These are phyloP conservation scores for Nothopassalora personata DNA, from an alignment of 2,329 filamentous ascomycete genomes.

Conservation along the genomic window DNA sequence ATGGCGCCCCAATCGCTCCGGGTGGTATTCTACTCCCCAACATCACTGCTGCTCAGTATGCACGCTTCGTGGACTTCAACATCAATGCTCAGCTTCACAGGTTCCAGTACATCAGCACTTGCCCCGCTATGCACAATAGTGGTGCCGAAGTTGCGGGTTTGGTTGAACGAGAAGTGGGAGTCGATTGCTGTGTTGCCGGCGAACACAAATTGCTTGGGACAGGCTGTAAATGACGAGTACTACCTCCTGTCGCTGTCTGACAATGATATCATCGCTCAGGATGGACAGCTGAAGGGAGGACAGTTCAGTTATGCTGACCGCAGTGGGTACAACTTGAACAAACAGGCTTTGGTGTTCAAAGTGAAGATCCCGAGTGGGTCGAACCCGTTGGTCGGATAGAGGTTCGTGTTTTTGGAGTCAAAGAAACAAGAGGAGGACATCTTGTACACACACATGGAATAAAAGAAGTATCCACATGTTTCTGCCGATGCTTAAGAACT, in stretches of 20 bases:
- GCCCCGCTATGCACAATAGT: conserved; percentile 58
- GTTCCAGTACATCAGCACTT: conserved; percentile 38
- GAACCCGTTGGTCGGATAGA: conserved; percentile 17
- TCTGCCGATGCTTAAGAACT: no score
- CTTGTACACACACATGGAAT: no score
- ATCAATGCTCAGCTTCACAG: conserved; percentile 58
- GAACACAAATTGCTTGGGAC: conserved; percentile 40
- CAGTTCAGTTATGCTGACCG: conserved; percentile 52
- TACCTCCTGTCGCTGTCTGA: conserved; percentile 64
- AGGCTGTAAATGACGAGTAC: conserved; percentile 52
- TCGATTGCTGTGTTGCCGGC: conserved; percentile 59
- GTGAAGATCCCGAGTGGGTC: conserved; percentile 43
- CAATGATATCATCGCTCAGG: conserved; percentile 72
- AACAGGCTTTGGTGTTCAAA: conserved; percentile 60
- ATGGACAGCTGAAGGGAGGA: conserved; percentile 58
- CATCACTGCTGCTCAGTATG: no score
- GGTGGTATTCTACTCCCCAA: no score
- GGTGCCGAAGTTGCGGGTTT: conserved; percentile 53
- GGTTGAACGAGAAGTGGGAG: conserved; percentile 76
- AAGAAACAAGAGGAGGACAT: no score
- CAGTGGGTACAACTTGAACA: conserved; percentile 55
- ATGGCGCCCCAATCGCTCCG: no score
- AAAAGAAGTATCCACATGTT: no score
- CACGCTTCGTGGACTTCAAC: no score
- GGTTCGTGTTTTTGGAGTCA: no score